Base-by-base conservation (phyloP, 1,284 basidiomycete species). In the Ceratobasidium sp. region DNA sequence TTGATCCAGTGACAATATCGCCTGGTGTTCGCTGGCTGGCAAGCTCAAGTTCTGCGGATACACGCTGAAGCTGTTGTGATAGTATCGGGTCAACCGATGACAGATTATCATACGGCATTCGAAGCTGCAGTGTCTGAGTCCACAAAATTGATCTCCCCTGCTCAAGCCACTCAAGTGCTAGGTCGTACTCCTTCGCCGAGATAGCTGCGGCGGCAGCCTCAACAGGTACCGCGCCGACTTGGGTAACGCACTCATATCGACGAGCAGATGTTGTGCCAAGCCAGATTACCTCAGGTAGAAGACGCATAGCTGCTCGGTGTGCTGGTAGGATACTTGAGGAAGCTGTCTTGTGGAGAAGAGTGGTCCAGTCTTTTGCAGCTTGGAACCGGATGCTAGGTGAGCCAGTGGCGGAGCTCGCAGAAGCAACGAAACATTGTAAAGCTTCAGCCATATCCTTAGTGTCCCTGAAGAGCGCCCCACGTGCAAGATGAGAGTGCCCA, bases 161-260 rank as follows among this genome's bases (percentile, higher is more conserved):
- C n/a, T 76, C 73, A 1, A 76, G 63, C 61, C 69, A 62, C 32
- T 76, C 69, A 16, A 76, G 28, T 11, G 75, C 75, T 1, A 23
- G 13, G 18, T 74, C 49, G 18, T 52, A 67, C 28, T 35, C n/a
- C 26, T 46, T n/a, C 61, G 38, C n/a, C 6, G 32, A 28, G 13
- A 76, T 55, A 9, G 75, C 73, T 26, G n/a, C 23, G 2, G 73
- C 54, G 5, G 73, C 69, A 4, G 73, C 75, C n/a, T 72, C 73
- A 9, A 50, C 55, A 8, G 64, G 62, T 2, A 76, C 30, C 1
- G 50, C 58, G 28, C 46, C 57, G 2, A 63, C 13, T 13, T 21
- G 7, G 7, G 1, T 14, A 23, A 74, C 38, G 28, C 26, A 8
- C 35, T 61, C n/a, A 47, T 64, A 58, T 11, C 57, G 49, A 13